A percentile compares a stretch with the other conserved stretches of the same genome.
Evolutionary conservation across 2,329 filamentous ascomycete genomes (phyloP).

Genomic region (Pseudogymnoascus sp.): DNA sequence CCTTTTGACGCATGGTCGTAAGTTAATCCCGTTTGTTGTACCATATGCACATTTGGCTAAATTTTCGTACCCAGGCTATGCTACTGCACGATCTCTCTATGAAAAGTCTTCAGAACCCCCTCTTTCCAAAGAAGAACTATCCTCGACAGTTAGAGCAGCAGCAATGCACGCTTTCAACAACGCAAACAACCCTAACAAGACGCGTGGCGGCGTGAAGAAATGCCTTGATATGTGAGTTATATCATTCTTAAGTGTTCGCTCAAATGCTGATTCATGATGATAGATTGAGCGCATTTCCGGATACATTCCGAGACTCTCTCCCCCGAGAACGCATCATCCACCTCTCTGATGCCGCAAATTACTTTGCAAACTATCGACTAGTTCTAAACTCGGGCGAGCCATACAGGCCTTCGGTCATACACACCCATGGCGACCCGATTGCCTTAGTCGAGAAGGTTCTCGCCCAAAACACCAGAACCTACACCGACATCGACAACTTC

Average conservation of each 20-base stretch:
- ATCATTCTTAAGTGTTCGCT: not conserved
- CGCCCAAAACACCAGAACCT: slow-evolving; percentile 65
- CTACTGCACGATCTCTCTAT: slow-evolving; percentile 54
- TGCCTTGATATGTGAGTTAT: slow-evolving; percentile 61
- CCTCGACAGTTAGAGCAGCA: slow-evolving; percentile 51
- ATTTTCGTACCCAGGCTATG: slow-evolving; percentile 40
- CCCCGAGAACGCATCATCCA: slow-evolving; percentile 50
- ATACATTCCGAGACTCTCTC: slow-evolving; percentile 43
- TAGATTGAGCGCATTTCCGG: slow-evolving; percentile 56
- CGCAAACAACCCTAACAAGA: slow-evolving; percentile 71
- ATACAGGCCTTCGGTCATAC: slow-evolving; percentile 68
- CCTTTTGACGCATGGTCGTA: slow-evolving; percentile 53
- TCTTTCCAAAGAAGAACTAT: slow-evolving; percentile 42
- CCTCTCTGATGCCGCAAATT: slow-evolving; percentile 64
- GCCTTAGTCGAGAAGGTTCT: slow-evolving; percentile 64
- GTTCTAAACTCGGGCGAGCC: slow-evolving; percentile 72
- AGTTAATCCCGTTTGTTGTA: slow-evolving; percentile 24
- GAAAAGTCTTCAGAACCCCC: slow-evolving; percentile 42
- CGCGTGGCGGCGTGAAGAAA: slow-evolving; percentile 66
- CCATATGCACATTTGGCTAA: not conserved
- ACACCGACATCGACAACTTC: slow-evolving; percentile 66
- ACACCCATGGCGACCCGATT: slow-evolving; percentile 68
- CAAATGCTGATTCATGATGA: not conserved
- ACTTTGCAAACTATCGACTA: slow-evolving; percentile 66
- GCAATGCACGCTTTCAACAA: slow-evolving; percentile 70